Conservation (phyloP, 139 green algal species). For the Chlorella vulgaris region DNA sequence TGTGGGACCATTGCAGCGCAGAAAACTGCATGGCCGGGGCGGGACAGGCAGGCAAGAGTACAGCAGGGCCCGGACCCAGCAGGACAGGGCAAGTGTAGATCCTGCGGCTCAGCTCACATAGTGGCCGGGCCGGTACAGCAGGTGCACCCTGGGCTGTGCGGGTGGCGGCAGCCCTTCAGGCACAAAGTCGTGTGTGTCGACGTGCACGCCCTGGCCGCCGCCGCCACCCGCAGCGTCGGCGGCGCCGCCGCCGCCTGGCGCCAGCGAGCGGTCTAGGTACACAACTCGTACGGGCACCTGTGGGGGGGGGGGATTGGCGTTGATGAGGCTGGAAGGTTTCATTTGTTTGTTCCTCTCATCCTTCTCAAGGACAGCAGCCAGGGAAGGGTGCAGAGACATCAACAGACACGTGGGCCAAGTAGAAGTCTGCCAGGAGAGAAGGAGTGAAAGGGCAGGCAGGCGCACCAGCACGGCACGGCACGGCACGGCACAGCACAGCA, state of each 20-base stretch:
- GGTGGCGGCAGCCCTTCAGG: constrained; percentile 46
- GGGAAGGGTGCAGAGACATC: no score
- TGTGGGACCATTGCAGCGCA: no score
- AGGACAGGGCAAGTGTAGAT: no score
- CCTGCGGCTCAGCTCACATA: no score
- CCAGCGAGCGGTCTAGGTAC: constrained; percentile 70
- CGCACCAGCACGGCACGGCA: no score
- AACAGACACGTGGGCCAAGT: no score
- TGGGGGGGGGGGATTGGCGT: background rate
- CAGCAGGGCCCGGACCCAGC: no score
- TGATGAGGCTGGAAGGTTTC: background rate
- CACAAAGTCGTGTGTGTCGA: constrained; percentile 71
- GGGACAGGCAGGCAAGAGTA: no score
- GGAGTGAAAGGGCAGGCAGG: background rate
- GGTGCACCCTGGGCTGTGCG: constrained; percentile 49
- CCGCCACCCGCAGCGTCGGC: background rate
- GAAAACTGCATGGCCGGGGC: no score
- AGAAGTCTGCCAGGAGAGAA: background rate
- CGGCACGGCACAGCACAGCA: no score
- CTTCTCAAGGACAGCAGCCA: no score
- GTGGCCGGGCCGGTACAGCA: constrained; percentile 82
- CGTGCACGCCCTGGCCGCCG: constrained; percentile 24
- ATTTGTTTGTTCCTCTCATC: no score
- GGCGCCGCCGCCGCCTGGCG: constrained; percentile 30
- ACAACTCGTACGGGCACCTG: constrained; percentile 82